A percentile compares a stretch with the other conserved stretches of the same genome.
These are phyloP conservation scores for Favolaschia claudopus DNA, from an alignment of 768 basidiomycete species.

Conservation along the genomic window DNA sequence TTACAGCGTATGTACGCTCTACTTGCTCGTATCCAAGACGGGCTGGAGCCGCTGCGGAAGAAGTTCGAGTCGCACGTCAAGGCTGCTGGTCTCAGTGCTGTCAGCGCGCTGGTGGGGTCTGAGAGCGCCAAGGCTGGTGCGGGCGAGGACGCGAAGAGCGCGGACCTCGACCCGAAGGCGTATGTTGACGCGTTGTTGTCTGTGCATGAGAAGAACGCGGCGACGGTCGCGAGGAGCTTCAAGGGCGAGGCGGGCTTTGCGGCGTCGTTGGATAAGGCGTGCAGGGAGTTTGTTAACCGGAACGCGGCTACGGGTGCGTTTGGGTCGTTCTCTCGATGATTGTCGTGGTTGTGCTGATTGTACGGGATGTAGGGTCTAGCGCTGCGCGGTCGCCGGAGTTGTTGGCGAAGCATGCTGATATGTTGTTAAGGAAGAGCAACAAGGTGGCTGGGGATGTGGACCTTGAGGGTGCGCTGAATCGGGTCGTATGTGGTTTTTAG, in stretches of 20 bases:
- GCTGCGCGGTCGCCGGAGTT: slow-evolving; percentile 89
- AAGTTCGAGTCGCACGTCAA: slow-evolving; percentile 97
- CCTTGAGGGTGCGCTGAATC: slow-evolving; percentile 87
- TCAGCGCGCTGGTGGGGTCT: slow-evolving; percentile 69
- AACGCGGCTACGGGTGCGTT: slow-evolving; percentile 87
- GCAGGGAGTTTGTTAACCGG: slow-evolving; percentile 93
- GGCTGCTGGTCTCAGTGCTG: slow-evolving; percentile 81
- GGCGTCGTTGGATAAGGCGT: slow-evolving; percentile 92
- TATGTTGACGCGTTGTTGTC: slow-evolving; percentile 93
- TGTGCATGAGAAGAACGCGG: slow-evolving; percentile 92
- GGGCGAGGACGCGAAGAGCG: slow-evolving; percentile 59
- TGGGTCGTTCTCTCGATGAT: slow-evolving; percentile 46
- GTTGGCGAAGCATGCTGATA: slow-evolving; percentile 92
- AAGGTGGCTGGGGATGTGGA: slow-evolving; percentile 93
- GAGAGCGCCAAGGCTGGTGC: neutral
- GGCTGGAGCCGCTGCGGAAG: slow-evolving; percentile 88
- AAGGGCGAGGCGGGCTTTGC: slow-evolving; percentile 93
- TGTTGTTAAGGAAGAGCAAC: slow-evolving; percentile 91
- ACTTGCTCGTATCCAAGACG: slow-evolving; percentile 89
- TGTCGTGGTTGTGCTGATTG: neutral
- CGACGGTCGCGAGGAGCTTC: slow-evolving; percentile 88
- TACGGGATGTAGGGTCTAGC: slow-evolving; percentile 8
- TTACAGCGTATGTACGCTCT: slow-evolving; percentile 94
- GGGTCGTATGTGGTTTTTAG: slow-evolving; percentile 68
- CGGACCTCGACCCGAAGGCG: slow-evolving; percentile 85